phyloP scores from a whole-genome alignment of 2,329 filamentous ascomycete genomes.

The Epicoccum nigrum region DNA sequence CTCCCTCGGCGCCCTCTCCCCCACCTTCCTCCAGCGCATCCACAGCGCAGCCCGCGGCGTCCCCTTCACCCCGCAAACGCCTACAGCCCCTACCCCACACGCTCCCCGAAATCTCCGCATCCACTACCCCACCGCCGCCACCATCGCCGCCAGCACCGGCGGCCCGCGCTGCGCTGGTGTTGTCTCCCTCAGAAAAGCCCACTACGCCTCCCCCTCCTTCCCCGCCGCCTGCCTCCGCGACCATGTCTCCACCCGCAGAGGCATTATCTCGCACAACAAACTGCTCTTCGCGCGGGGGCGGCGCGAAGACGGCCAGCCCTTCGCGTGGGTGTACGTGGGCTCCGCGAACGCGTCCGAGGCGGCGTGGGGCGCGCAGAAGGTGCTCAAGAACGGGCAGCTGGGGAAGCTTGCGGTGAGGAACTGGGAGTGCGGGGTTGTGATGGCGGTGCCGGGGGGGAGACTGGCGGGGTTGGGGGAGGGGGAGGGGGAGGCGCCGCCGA shows the following conservation, averaged over 20 bases:
- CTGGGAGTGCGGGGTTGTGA: slow-evolving; percentile 91
- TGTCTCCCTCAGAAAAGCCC: slow-evolving; percentile 76
- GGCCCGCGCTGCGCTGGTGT: slow-evolving; percentile 72
- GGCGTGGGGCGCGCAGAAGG: slow-evolving; percentile 84
- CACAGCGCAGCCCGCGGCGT: slow-evolving; percentile 62
- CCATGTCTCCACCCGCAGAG: slow-evolving; percentile 71
- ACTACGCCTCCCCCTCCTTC: slow-evolving; percentile 74
- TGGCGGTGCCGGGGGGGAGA: slow-evolving; percentile 59
- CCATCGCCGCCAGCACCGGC: slow-evolving; percentile 66
- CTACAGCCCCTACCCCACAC: background rate
- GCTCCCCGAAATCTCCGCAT: slow-evolving; percentile 33
- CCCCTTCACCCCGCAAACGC: slow-evolving; percentile 2
- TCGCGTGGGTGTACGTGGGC: slow-evolving; percentile 83
- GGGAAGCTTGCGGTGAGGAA: slow-evolving; percentile 79
- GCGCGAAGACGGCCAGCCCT: slow-evolving; percentile 39
- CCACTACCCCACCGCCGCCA: slow-evolving; percentile 41
- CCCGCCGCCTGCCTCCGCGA: slow-evolving; percentile 75
- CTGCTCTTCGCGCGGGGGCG: slow-evolving; percentile 52
- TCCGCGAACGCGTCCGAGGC: slow-evolving; percentile 92
- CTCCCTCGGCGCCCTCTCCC: slow-evolving; percentile 78
- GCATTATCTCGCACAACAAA: slow-evolving; percentile 89
- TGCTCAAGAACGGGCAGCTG: slow-evolving; percentile 69
- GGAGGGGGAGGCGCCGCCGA: slow-evolving; percentile 36
- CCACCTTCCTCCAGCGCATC: slow-evolving; percentile 66
- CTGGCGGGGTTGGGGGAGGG: slow-evolving; percentile 15